Percentiles rank a stretch among this genome's conserved stretches.
Evolutionary conservation across 2,329 filamentous ascomycete genomes (phyloP).

Genomic region (Orbilia javanica): DNA sequence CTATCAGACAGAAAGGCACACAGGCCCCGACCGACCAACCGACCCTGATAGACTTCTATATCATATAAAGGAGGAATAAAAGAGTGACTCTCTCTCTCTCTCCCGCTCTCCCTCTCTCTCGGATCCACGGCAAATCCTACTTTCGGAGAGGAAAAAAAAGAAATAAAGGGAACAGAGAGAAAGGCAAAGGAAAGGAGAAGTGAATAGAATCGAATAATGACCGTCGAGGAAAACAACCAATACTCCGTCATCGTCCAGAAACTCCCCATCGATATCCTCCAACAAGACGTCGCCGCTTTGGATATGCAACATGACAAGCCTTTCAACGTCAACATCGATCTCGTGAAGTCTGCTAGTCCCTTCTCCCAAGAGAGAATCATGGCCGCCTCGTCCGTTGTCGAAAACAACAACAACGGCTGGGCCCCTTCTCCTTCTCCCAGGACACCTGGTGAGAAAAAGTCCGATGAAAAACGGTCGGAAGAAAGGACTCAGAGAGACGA

Average conservation of each 20-base stretch:
- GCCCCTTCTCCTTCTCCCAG: constrained; percentile 28
- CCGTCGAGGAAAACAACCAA: constrained; percentile 51
- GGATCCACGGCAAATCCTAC: neutral
- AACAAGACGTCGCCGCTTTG: constrained; percentile 1
- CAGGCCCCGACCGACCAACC: no score
- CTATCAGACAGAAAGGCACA: no score
- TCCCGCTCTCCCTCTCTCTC: no score
- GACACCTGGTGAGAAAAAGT: neutral
- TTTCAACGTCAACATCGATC: constrained; percentile 17
- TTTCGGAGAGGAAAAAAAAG: neutral
- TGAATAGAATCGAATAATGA: constrained; percentile 15
- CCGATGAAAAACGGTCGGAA: constrained; percentile 38
- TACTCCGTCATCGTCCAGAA: constrained; percentile 56
- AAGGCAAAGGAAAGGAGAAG: no score
- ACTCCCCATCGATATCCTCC: constrained; percentile 35
- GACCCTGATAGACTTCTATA: no score
- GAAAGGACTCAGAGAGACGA: neutral
- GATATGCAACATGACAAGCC: constrained; percentile 52
- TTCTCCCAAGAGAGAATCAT: neutral
- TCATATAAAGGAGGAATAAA: no score
- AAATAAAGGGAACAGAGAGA: neutral
- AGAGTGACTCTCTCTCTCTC: no score
- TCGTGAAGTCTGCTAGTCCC: no score
- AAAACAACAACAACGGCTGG: constrained; percentile 41
- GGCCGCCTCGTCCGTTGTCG: neutral